Percentiles rank a stretch among this genome's conserved stretches.
Evolutionary conservation across 2,329 filamentous ascomycete species (phyloP).

Genomic region (Trichoderma simmonsii): DNA sequence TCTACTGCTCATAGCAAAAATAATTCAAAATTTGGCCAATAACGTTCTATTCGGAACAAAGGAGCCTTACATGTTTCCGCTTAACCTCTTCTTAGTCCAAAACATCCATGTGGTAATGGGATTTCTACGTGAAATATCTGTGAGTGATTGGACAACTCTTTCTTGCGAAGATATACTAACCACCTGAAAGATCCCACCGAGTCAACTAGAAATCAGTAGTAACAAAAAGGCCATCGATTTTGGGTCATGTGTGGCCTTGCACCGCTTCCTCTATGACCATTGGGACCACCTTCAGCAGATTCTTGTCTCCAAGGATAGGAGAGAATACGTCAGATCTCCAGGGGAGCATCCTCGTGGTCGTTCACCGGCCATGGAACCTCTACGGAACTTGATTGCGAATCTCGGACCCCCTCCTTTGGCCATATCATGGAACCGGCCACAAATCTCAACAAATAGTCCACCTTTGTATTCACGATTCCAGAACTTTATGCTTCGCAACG

Average conservation of each 20-base stretch:
- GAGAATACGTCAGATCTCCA: conserved; percentile 54
- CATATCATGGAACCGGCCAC: conserved; percentile 66
- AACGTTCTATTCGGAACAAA: conserved; percentile 70
- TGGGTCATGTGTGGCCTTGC: conserved; percentile 66
- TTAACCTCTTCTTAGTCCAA: conserved; percentile 65
- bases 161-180: not conserved
- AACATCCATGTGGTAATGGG: conserved; percentile 67
- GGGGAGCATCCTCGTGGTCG: conserved; percentile 50
- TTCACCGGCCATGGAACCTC: conserved; percentile 57
- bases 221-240: conserved; percentile 61
- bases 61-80: conserved; percentile 68
- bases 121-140: conserved; percentile 66
- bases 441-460: conserved; percentile 61
- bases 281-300: conserved; percentile 68
- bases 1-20: conserved; percentile 66
- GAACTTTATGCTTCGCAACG: conserved; percentile 69
- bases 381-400: conserved; percentile 61
- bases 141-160: conserved; percentile 32
- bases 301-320: conserved; percentile 57
- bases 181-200: conserved; percentile 43
- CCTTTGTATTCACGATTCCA: conserved; percentile 66
- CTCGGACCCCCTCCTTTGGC: conserved; percentile 65
- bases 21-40: conserved; percentile 69
- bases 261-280: conserved; percentile 68
- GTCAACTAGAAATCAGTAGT: conserved; percentile 40